Base-by-base conservation (phyloP, 2,329 filamentous ascomycete species). In the Neofusicoccum sp. region DNA sequence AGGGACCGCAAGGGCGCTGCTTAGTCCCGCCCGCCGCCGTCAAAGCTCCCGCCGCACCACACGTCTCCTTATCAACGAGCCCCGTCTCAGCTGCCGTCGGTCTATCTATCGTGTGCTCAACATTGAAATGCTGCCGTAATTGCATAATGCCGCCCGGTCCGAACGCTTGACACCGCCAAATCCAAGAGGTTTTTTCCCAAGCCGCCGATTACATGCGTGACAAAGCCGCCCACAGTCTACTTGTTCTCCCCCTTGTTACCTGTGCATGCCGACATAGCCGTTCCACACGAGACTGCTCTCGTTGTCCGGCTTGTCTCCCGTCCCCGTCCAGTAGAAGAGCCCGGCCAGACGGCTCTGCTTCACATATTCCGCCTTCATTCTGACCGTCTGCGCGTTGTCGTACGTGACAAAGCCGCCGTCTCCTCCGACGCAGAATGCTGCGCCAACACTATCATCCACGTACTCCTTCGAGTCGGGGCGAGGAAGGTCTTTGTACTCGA, bases 271-370 rank as follows among this genome's bases (percentile, higher is more conserved):
- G 61, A 82, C 76, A 67, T 82, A 86, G 4, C 86, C 86, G 33
- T 84, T 83, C 58, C 80, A 80, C 26, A 89, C 82, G 63, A 89
- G 68, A 68, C 86, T 89, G 65, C 82, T 76, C 7, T 72, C 66
- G 41, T 74, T 69, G 5, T 66, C 83, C 41, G 75, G 71, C 6
- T 83, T 82, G 76, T 95, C 90, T 3, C 84, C 86, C 12, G 88
- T 87, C n/a, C 86, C 89, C 58, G 88, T 86, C 88, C 89, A 93
- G 74, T 93, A 95, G 72, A 92, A 93, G 7, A 95, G 75, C 0
- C 90, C 90, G 30, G 87, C 90, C 16, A 95, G 78, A 30, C 84
- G 83, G 67, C 88, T 87, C 67, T 89, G 83, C 68, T 85, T 88
- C 72, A 87, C 90, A 71, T 88, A 93, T 6, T 80, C 78, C 1